A percentile compares a stretch with the other conserved stretches of the same genome.
phyloP scores from a whole-genome alignment of 768 basidiomycete species.

The Suillus americanus region DNA sequence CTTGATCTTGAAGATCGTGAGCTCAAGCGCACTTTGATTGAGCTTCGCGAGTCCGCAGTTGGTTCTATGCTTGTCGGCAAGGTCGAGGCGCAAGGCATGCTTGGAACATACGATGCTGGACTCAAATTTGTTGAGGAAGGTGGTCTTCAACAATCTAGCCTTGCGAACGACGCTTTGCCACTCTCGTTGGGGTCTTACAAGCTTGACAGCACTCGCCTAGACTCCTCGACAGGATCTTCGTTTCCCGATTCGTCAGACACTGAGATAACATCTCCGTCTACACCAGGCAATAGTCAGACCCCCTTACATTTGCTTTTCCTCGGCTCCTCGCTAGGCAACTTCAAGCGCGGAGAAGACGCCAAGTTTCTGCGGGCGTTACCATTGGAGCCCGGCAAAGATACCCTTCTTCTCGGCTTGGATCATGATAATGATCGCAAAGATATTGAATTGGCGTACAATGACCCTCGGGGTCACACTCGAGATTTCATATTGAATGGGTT shows the following conservation, averaged over 20 bases:
- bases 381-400: constrained; percentile 77
- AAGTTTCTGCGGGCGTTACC: constrained; percentile 80
- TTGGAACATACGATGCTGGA: constrained; percentile 90
- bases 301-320: constrained; percentile 88
- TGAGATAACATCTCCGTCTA: constrained; percentile 36
- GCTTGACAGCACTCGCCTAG: constrained; percentile 18
- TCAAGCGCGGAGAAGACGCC: constrained; percentile 64
- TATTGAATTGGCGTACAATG: constrained; percentile 88
- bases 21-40: constrained; percentile 73
- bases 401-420: constrained; percentile 88
- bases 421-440: constrained; percentile 68
- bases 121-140: constrained; percentile 69
- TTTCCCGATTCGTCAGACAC: constrained; percentile 7
- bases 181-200: constrained; percentile 13
- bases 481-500: constrained; percentile 89
- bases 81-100: constrained; percentile 79
- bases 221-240: constrained; percentile 34
- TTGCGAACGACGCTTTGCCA: constrained; percentile 4
- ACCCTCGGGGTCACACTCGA: constrained; percentile 67
- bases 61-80: constrained; percentile 66
- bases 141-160: constrained; percentile 18
- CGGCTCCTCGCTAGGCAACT: constrained; percentile 92
- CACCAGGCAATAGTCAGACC: constrained; percentile 41
- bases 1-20: constrained; percentile 91
- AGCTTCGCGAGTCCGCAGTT: constrained; percentile 62